phyloP scores from a whole-genome alignment of 2,329 filamentous ascomycete genomes.

The Trichophyton benhamiae region DNA sequence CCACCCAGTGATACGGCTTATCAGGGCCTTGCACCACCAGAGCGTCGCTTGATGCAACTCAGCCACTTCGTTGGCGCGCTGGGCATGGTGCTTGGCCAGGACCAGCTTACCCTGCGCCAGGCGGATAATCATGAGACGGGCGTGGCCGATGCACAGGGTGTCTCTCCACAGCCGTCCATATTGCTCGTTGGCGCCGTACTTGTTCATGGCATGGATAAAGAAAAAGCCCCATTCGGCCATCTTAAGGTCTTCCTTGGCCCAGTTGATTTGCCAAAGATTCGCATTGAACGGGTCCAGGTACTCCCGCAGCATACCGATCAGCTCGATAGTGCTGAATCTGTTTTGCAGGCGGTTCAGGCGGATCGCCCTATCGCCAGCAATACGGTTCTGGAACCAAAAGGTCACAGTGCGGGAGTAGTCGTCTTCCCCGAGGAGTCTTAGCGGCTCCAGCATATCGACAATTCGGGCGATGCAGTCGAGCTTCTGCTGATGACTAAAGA shows the following conservation, averaged over 20 bases:
- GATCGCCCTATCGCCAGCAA: no score
- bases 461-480: not conserved
- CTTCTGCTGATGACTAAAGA: no score
- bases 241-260: not conserved
- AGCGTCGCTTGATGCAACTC: not conserved
- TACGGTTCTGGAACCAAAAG: not conserved
- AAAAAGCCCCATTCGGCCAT: slow-evolving; percentile 4
- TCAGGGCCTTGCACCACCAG: not conserved
- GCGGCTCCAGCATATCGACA: not conserved
- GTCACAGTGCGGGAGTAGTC: not conserved
- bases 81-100: not conserved
- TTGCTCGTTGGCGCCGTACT: not conserved
- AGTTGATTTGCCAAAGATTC: not conserved
- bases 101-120: not conserved
- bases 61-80: not conserved
- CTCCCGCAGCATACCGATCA: not conserved
- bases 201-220: not conserved
- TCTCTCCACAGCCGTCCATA: not conserved
- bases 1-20: not conserved
- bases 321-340: not conserved
- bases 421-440: not conserved
- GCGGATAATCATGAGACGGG: not conserved
- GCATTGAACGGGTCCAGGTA: not conserved
- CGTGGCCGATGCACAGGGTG: slow-evolving; percentile 4
- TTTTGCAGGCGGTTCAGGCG: not conserved